Evolutionary conservation across 352 stramenopile species (phyloP).

Genomic region (Plasmopara halstedii): DNA sequence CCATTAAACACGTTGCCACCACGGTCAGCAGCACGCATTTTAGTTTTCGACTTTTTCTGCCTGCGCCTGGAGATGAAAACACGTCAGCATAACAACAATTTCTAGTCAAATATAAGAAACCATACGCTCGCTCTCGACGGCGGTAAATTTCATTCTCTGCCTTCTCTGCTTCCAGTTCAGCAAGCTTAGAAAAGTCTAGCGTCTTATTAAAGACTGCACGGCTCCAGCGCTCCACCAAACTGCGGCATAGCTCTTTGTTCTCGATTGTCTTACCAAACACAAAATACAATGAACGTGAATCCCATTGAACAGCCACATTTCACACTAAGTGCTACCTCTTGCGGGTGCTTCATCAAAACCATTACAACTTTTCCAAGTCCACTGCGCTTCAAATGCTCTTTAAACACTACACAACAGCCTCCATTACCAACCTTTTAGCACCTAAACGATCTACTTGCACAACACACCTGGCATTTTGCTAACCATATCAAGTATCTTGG

Average conservation of each 20-base stretch:
- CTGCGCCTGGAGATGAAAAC: constrained; percentile 20
- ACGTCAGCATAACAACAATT: neutral
- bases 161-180: constrained; percentile 81
- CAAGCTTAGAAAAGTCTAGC: constrained; percentile 79
- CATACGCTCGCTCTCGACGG: constrained; percentile 41
- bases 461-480: constrained; percentile 56
- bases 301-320: too few relatives aligned
- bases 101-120: neutral
- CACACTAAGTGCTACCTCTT: too few relatives aligned
- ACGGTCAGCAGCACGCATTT: constrained; percentile 14
- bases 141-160: constrained; percentile 69
- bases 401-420: constrained; percentile 46
- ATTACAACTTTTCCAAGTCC: constrained; percentile 86
- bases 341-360: constrained; percentile 81
- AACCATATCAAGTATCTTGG: constrained; percentile 83
- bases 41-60: constrained; percentile 38
- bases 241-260: constrained; percentile 83
- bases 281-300: too few relatives aligned
- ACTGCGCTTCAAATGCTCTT: constrained; percentile 85
- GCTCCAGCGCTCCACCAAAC: constrained; percentile 82
- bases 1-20: constrained; percentile 48
- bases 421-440: neutral
- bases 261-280: constrained; percentile 79
- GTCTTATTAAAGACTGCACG: constrained; percentile 86
- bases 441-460: neutral